These are phyloP conservation scores for Dorcoceras hygrometricum DNA, from an alignment of 257 asterid species.

Conservation along the genomic window DNA sequence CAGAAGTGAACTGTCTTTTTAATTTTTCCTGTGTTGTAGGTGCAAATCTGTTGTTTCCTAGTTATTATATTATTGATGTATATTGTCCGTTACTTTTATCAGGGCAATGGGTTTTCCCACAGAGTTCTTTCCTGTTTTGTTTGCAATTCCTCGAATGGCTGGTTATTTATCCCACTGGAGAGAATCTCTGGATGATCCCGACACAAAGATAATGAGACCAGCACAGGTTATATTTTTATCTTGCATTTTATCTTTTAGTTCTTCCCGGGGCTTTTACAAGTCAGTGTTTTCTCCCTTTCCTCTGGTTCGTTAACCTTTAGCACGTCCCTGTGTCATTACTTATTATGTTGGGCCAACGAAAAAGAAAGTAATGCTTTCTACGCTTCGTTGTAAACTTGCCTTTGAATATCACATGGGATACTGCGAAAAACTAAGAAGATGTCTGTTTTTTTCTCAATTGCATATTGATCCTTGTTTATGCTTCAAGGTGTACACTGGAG, in stretches of 20 bases:
- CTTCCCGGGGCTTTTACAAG: not conserved
- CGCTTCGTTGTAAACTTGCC: not conserved
- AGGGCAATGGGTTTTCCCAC: constrained; percentile 99
- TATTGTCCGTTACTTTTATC: constrained; percentile 23
- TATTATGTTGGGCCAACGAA: not conserved
- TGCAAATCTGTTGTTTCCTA: not conserved
- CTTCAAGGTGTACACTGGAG: constrained; percentile 85
- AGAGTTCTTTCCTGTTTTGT: constrained; percentile 90
- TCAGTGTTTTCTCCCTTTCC: not conserved
- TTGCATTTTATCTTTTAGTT: not conserved
- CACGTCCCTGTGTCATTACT: not conserved
- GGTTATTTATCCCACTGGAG: constrained; percentile 98
- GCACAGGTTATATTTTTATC: constrained; percentile 61
- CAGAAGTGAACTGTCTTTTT: not conserved
- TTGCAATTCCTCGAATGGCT: constrained; percentile 98
- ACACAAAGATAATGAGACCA: constrained; percentile 96
- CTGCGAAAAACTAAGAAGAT: not conserved
- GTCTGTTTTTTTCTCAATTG: not conserved
- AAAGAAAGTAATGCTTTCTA: constrained; percentile 1
- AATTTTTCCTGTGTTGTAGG: not conserved
- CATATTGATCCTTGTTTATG: constrained; percentile 7
- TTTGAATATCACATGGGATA: not conserved
- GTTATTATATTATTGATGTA: not conserved
- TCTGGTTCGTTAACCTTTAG: not conserved
- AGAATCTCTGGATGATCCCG: constrained; percentile 93